These are phyloP conservation scores for Eucalyptus pauciflora DNA, from an alignment of 345 rosid genomes.

Conservation along the genomic window DNA sequence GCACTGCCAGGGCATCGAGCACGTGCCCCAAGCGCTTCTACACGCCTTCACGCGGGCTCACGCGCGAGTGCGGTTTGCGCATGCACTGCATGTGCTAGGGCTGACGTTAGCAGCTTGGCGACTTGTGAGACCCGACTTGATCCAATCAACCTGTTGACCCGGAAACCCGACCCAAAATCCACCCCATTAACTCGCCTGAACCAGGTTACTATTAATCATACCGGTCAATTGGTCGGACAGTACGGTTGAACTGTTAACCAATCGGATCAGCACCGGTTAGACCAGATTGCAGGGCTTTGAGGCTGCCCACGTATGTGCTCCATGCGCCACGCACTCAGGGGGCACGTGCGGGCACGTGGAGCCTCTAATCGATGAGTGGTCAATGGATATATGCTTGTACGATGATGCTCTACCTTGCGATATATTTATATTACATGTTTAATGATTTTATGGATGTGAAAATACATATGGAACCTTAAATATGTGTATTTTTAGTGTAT, in stretches of 20 bases:
- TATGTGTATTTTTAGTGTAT: no score
- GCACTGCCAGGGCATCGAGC: accelerated
- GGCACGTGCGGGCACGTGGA: accelerated
- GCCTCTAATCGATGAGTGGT: accelerated
- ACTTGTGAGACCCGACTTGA: accelerated
- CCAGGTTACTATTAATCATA: accelerated
- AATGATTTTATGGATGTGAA: no score
- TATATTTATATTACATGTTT: no score
- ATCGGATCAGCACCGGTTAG: accelerated
- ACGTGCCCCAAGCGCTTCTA: accelerated
- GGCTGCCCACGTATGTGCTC: accelerated
- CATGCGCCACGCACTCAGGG: accelerated
- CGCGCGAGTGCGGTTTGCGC: accelerated
- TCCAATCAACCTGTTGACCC: accelerated
- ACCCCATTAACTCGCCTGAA: accelerated
- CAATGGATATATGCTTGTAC: no score
- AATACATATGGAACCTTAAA: no score
- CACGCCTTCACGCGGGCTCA: accelerated
- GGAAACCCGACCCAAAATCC: accelerated
- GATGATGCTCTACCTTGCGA: no score
- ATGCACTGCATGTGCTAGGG: no score
- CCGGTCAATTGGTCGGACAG: accelerated
- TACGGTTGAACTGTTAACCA: no score
- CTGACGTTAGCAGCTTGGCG: accelerated
- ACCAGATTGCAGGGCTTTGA: accelerated